These are phyloP conservation scores for Platanus orientalis DNA, from an alignment of 164 flowering plant species.

Conservation along the genomic window DNA sequence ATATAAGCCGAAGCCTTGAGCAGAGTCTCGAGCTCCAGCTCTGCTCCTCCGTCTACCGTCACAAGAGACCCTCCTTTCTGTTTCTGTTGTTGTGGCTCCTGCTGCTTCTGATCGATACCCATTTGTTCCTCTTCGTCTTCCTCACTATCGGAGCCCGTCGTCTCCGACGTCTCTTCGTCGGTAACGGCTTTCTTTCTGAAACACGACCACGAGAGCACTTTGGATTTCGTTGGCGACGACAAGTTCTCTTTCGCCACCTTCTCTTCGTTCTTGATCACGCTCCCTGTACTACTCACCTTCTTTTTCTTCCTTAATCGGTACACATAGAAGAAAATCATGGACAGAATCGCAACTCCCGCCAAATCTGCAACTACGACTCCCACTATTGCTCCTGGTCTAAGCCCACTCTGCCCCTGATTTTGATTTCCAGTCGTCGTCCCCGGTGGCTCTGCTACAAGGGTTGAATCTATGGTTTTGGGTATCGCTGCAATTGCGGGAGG, in stretches of 20 bases:
- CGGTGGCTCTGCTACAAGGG: constrained; percentile 17
- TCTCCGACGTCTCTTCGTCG: constrained; percentile 42
- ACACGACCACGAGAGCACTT: constrained; percentile 34
- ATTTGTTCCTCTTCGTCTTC: constrained; percentile 10
- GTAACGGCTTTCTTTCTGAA: constrained; percentile 17
- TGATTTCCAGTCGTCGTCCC: constrained; percentile 1
- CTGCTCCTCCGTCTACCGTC: constrained; percentile 66
- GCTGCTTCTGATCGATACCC: constrained; percentile 15
- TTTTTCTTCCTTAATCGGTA: constrained; percentile 35
- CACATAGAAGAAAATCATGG: constrained; percentile 40
- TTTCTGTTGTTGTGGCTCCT: constrained; percentile 15
- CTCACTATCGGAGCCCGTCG: constrained; percentile 20
- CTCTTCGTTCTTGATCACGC: constrained; percentile 11
- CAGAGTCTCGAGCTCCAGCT: constrained; percentile 76
- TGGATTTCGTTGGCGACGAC: constrained; percentile 11
- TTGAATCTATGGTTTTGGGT: constrained; percentile 36
- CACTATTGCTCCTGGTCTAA: constrained; percentile 48
- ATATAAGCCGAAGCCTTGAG: constrained; percentile 92
- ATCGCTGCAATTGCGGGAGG: constrained; percentile 71
- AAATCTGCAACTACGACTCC: constrained; percentile 55
- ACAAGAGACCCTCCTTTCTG: constrained; percentile 50
- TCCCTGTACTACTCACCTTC: constrained; percentile 16
- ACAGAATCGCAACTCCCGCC: constrained; percentile 52
- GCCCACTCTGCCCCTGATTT: constrained; percentile 17
- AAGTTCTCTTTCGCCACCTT: not conserved